Evolutionary conservation across 306 rosid genomes (phyloP), one percentile per base, ranked within the genome.

Genomic region (Adenanthera pavonina): DNA sequence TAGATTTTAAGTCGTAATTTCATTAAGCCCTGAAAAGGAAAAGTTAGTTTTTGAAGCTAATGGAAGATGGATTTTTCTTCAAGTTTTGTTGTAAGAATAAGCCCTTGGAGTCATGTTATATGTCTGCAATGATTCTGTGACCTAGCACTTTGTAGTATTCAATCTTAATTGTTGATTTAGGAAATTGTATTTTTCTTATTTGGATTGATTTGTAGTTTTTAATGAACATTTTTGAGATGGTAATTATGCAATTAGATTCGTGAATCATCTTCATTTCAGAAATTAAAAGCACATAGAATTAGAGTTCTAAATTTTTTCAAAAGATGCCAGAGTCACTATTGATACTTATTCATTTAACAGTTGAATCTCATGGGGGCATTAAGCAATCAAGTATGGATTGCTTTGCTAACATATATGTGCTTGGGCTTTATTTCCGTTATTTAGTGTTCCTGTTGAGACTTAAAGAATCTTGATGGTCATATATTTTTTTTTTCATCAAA

Each of bases 1-100:
- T 52, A 20, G 72, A 49, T 35, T 81, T 81, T 5, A 38, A 74
- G 35, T 78, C 65, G 43, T 75, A 79, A 19, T 81, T 86, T 79
- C 72, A 2, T 57, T 0, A 52, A 80, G 36, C 14, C 35, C 30
- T 78, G 69, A 64, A 74, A 8, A 74, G 47, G 48, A 49, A 56
- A 41, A 7, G 60, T 36, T 33, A 70, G 19, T 56, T 53, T 72
- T 51, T 69, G 78, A 83, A 77, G 76, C 52, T 71, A 72, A 69
- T 75, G 20, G 16, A 17, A 70, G 68, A 46, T 61, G 17, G 51
- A 78, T 70, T 74, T 12, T 73, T 66, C 56, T 43, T 53, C 47
- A 20, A 36, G 47, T 53, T 54, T 72, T 61, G 46, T 74, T 56
- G 69, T 74, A 64, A 75, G 30, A 16, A 49, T 8, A 35, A 53